A percentile compares a stretch with the other conserved stretches of the same genome.
Conservation (phyloP, 345 rosid genomes). For the Eucalyptus viminalis region DNA sequence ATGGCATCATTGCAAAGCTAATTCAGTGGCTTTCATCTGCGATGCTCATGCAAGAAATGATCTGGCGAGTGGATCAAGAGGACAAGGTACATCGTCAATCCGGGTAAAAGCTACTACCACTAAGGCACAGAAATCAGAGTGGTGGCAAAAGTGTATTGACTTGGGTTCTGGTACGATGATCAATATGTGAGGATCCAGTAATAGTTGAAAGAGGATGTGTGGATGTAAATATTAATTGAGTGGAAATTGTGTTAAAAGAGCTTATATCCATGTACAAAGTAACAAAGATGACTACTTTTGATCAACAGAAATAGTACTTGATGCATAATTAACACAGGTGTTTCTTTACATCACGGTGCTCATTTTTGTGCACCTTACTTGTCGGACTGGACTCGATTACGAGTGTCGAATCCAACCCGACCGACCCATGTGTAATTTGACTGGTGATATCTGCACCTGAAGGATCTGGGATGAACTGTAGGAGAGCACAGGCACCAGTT, state of each 20-base stretch:
- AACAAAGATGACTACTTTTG: background rate
- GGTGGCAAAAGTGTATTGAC: background rate
- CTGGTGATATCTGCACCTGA: background rate
- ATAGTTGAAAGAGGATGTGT: background rate
- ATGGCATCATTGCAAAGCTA: background rate
- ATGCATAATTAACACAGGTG: background rate
- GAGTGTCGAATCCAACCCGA: background rate
- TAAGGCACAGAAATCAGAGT: background rate
- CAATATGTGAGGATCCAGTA: background rate
- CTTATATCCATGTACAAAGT: background rate
- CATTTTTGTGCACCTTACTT: background rate
- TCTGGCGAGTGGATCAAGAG: background rate
- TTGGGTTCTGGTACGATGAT: background rate
- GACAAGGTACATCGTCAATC: background rate
- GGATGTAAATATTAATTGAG: background rate
- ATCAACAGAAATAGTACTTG: background rate
- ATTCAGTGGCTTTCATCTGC: background rate
- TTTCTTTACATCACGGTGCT: background rate
- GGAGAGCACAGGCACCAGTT: background rate
- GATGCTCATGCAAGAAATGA: background rate
- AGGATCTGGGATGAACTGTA: background rate
- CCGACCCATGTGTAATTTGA: background rate
- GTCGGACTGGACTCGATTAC: background rate
- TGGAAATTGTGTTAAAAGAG: background rate
- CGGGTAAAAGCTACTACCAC: background rate